These are phyloP conservation scores for Zangia roseola DNA, from an alignment of 768 basidiomycete genomes.

Conservation along the genomic window DNA sequence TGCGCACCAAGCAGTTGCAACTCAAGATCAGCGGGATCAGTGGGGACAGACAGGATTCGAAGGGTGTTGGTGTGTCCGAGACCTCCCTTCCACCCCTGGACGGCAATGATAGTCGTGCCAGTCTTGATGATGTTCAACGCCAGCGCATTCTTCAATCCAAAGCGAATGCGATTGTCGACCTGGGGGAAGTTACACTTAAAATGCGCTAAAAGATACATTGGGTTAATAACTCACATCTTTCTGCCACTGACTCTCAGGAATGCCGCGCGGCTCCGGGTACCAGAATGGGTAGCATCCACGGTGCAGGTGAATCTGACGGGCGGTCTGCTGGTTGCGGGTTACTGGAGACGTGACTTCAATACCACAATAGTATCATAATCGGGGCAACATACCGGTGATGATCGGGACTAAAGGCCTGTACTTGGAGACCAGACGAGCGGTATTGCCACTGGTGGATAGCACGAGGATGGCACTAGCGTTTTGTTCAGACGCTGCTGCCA, in stretches of 20 bases:
- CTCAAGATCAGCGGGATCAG: constrained; percentile 75
- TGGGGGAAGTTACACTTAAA: constrained; percentile 29
- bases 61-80: constrained; percentile 94
- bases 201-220: neutral
- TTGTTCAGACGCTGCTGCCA: constrained; percentile 94
- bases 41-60: constrained; percentile 80
- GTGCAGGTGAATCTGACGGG: constrained; percentile 95
- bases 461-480: constrained; percentile 94
- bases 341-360: constrained; percentile 45
- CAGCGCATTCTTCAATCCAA: constrained; percentile 82
- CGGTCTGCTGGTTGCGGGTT: constrained; percentile 92
- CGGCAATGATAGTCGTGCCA: constrained; percentile 86
- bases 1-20: constrained; percentile 54
- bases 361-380: neutral
- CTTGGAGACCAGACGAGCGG: constrained; percentile 93
- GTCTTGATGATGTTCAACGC: constrained; percentile 83
- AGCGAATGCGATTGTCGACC: constrained; percentile 90
- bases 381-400: constrained; percentile 69
- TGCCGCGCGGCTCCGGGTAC: constrained; percentile 93
- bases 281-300: constrained; percentile 96
- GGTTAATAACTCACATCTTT: constrained; percentile 67
- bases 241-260: constrained; percentile 92
- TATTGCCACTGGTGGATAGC: constrained; percentile 94
- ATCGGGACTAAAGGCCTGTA: constrained; percentile 93
- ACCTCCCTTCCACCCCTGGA: constrained; percentile 99